Evolutionary conservation across 495 filamentous ascomycete genomes (phyloP).

Genomic region (Lindgomyces ingoldianus): DNA sequence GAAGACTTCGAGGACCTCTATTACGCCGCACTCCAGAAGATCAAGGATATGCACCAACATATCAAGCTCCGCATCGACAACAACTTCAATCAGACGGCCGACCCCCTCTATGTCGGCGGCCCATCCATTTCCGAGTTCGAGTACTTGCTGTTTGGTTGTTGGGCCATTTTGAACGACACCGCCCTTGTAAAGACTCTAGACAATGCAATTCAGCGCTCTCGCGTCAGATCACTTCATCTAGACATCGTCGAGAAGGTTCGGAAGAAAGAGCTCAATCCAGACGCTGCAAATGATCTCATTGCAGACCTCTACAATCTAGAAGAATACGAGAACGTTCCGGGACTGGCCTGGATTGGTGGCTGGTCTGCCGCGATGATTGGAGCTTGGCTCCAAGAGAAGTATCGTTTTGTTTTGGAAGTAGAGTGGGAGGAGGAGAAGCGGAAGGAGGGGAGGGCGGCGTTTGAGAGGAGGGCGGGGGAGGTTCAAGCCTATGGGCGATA

Average conservation of each 20-base stretch:
- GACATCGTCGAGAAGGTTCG: neutral
- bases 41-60: neutral
- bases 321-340: neutral
- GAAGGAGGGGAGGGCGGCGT: neutral
- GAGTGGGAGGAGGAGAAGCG: constrained; percentile 3
- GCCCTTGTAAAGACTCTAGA: constrained; percentile 2
- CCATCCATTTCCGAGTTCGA: neutral
- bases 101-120: neutral
- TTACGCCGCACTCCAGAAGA: constrained; percentile 5
- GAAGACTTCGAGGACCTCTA: constrained; percentile 24
- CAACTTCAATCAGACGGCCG: neutral
- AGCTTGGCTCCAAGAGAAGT: constrained; percentile 13
- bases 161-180: constrained; percentile 14
- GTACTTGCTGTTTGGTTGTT: neutral
- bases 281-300: neutral
- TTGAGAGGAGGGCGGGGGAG: neutral
- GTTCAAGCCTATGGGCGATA: constrained; percentile 1
- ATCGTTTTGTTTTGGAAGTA: neutral
- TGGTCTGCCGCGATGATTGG: constrained; percentile 20
- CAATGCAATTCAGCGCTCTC: neutral
- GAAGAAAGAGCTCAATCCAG: neutral
- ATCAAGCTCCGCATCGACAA: constrained; percentile 7
- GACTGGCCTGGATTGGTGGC: constrained; percentile 10
- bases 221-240: neutral
- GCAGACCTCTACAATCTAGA: constrained; percentile 5